Evolutionary conservation across 768 basidiomycete species (phyloP).

Genomic region (Pleurotus cornucopiae): DNA sequence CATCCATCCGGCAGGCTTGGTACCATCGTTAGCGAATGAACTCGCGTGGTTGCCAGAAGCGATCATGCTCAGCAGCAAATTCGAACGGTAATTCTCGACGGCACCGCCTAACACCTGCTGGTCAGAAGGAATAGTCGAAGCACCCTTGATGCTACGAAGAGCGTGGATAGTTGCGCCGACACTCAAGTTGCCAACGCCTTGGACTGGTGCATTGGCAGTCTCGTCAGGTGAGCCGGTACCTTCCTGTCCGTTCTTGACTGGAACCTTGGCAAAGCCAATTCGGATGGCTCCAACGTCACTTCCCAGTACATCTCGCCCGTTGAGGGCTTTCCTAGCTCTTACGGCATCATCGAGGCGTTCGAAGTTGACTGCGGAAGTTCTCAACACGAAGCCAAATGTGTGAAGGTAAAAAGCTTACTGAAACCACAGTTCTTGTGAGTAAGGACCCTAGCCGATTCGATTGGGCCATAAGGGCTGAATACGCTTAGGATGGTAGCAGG

Average conservation of each 20-base stretch:
- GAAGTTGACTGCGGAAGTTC: constrained; percentile 71
- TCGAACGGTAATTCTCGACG: constrained; percentile 93
- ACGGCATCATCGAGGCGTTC: constrained; percentile 97
- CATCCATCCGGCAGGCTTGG: constrained; percentile 63
- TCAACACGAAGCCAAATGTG: not conserved
- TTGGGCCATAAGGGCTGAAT: constrained; percentile 96
- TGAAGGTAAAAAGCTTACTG: constrained; percentile 43
- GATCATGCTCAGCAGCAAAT: constrained; percentile 86
- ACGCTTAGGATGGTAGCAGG: constrained; percentile 93
- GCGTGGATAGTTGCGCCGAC: constrained; percentile 89
- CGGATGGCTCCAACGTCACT: constrained; percentile 95
- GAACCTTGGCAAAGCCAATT: constrained; percentile 96
- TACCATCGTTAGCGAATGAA: constrained; percentile 50
- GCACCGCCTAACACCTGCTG: constrained; percentile 89
- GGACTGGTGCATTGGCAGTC: constrained; percentile 59
- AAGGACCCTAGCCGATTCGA: constrained; percentile 93
- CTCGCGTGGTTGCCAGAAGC: constrained; percentile 65
- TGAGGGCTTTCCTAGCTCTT: constrained; percentile 90
- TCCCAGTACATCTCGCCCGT: constrained; percentile 93
- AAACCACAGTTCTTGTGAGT: constrained; percentile 98
- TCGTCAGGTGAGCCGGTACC: constrained; percentile 58
- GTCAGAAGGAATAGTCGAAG: constrained; percentile 85
- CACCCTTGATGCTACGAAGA: constrained; percentile 85
- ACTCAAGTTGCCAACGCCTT: constrained; percentile 80
- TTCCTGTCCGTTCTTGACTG: constrained; percentile 81